A percentile compares a stretch with the other conserved stretches of the same genome.
phyloP scores from a whole-genome alignment of 495 filamentous ascomycete species.

The Daldinia grandis region DNA sequence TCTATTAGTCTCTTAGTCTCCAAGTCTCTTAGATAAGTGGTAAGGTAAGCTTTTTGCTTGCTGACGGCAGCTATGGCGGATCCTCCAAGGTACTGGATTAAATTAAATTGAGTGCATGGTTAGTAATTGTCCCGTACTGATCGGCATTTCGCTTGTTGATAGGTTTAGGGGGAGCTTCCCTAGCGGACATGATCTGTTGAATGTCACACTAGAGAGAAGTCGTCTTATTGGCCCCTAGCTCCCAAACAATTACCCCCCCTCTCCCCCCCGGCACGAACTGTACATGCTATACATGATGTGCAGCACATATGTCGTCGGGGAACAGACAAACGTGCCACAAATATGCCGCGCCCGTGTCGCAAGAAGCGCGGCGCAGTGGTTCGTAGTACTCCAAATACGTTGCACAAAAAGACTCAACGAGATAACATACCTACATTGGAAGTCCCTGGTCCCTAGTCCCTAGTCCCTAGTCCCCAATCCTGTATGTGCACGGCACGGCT shows the following conservation, averaged over 20 bases:
- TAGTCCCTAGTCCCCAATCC: slow-evolving; percentile 8
- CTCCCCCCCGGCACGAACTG: not conserved
- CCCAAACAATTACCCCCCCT: slow-evolving; percentile 16
- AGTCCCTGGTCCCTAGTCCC: too few species aligned
- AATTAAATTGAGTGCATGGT: slow-evolving; percentile 11
- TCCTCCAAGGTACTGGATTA: slow-evolving; percentile 18
- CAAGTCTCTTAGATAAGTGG: not conserved
- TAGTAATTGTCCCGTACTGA: slow-evolving; percentile 21
- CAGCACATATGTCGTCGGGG: slow-evolving; percentile 1
- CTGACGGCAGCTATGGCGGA: slow-evolving; percentile 20
- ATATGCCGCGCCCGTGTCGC: slow-evolving; percentile 24
- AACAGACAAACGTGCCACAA: slow-evolving; percentile 7
- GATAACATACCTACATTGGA: not conserved
- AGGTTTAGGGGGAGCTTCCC: not conserved
- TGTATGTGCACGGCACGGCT: slow-evolving; percentile 21
- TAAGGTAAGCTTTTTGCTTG: slow-evolving; percentile 17
- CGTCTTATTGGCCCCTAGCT: slow-evolving; percentile 12
- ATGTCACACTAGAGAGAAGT: not conserved
- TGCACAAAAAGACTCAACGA: slow-evolving; percentile 1
- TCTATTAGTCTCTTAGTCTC: not conserved
- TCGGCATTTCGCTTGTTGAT: slow-evolving; percentile 31
- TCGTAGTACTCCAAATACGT: slow-evolving; percentile 21
- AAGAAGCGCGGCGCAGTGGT: slow-evolving; percentile 40
- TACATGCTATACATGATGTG: not conserved
- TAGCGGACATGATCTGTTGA: slow-evolving; percentile 17